Evolutionary conservation across 441 rosid genomes (phyloP), one percentile per base, ranked within the genome.

Genomic region (Populus hybrid): DNA sequence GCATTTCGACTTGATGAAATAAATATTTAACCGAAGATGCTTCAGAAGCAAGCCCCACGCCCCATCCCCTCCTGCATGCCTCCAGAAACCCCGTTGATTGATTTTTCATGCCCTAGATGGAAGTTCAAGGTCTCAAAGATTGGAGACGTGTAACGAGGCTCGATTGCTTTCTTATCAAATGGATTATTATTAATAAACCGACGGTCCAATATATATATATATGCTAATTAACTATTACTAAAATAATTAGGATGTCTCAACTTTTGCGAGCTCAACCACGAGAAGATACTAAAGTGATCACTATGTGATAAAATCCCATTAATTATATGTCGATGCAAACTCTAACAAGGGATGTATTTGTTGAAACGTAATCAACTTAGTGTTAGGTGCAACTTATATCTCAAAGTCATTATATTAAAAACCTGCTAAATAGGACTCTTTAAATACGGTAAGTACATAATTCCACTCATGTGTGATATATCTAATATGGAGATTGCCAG

Each of bases 371-470:
- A 46, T 46, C 14, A 50, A 71, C 16, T 67, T 73, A 72, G 78
- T 67, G 68, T 79, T 79, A 66, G 82, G 64, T 35, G 38, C 14
- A 30, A 1, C 38, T 30, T 35, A 35, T 35, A 35, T 35, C 38
- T 35, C 38, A 35, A 35, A 35, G 38, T 35, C 38, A 35, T 35
- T 35, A 35, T 35, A 35, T 5, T 6, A 35, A 35, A 35, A 35
- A 5, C 1, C 8, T 35, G 6, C 6, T 35, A 35, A 35, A 0
- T 35, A 35, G 38, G 38, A 7, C 32, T 30, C 38, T 35, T 35
- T 35, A 35, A 1, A 35, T 35, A 82, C 82, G 78, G 78, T 78
- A 79, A 81, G 82, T 67, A 28, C 80, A 82, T 80, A 69, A 86
- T 77, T 76, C 18, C 16, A 67, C 79, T 69, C 70, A 77, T 70